A percentile compares a stretch with the other conserved stretches of the same genome.
phyloP scores from a whole-genome alignment of 371 early-diverging fungal species.

The Encephalitozoon hellem region DNA sequence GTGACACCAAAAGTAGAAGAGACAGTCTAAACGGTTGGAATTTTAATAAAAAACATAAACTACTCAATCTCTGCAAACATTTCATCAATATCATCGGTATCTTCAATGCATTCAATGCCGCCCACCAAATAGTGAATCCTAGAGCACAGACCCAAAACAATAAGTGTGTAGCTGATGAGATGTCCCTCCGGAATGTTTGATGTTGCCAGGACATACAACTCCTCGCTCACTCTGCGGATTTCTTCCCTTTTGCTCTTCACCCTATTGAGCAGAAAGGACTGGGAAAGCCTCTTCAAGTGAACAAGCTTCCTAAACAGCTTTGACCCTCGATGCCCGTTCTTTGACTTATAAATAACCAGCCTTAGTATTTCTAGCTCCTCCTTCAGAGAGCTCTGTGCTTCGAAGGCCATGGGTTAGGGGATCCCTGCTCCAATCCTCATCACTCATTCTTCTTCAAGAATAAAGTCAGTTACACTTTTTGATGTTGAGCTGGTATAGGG shows the following conservation, averaged over 20 bases:
- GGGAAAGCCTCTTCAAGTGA: background rate
- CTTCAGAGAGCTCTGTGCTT: background rate
- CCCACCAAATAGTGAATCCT: constrained; percentile 6
- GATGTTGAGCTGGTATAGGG: background rate
- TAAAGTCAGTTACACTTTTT: background rate
- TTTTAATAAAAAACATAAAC: background rate
- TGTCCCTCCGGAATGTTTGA: constrained; percentile 7
- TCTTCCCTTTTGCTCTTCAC: background rate
- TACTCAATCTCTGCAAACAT: constrained; percentile 3
- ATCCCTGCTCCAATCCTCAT: background rate
- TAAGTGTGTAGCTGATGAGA: background rate
- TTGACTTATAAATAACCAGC: background rate
- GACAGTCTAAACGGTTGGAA: too few species aligned
- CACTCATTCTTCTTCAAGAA: background rate
- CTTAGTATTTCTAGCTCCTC: background rate
- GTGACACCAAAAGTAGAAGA: background rate
- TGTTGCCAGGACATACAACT: background rate
- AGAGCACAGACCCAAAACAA: background rate
- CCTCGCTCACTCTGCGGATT: background rate
- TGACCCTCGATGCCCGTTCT: background rate
- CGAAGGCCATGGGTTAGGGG: background rate
- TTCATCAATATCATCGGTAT: background rate
- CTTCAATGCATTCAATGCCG: background rate
- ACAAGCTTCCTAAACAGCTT: constrained; percentile 3
- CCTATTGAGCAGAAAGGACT: background rate